Evolutionary conservation across 106 monocot genomes (phyloP), one percentile per base, ranked within the genome.

Genomic region (Agapanthus africanus): DNA sequence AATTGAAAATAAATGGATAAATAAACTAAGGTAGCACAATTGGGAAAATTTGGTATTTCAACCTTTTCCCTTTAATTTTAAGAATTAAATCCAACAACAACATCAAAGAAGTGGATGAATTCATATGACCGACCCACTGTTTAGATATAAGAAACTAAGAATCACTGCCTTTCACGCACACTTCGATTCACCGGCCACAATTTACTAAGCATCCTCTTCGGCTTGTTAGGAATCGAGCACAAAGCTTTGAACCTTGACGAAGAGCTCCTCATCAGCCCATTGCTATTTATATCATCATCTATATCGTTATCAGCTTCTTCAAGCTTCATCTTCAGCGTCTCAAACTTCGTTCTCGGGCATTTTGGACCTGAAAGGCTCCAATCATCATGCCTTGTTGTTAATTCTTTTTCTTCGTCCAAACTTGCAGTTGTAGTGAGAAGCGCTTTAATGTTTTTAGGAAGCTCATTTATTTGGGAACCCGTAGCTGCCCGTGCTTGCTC

Each of bases 261-360:
- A 15, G 81, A 36, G 70, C 74, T 87, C 69, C 90, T 84, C 74
- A 60, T n/a, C 3, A 82, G 54, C 15, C 74, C 74, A 7, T 72
- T 76, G 0, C 70, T 66, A 8, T 50, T 41, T 21, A 78, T 54
- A 10, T 76, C 90, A n/a, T 30, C 15, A n/a, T n/a, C n/a, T n/a
- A n/a, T n/a, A 26, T 79, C 79, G 16, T 80, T 66, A 22, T 93
- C 88, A 7, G 66, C 90, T 59, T 88, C 88, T 26, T 70, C 90
- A 4, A 94, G 87, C 87, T 87, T 94, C 94, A 90, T 94, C 65
- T 72, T 75, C 11, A 94, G 82, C 11, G 94, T 90, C 18, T 84
- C 73, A 23, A 82, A 40, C 68, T 80, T 87, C 36, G 81, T n/a
- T 32, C 63, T 50, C 32, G 76, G 67, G 37, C 36, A 70, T 7